Evolutionary conservation across 2,329 filamentous ascomycete species (phyloP).

Genomic region (Dendryphion nanum): DNA sequence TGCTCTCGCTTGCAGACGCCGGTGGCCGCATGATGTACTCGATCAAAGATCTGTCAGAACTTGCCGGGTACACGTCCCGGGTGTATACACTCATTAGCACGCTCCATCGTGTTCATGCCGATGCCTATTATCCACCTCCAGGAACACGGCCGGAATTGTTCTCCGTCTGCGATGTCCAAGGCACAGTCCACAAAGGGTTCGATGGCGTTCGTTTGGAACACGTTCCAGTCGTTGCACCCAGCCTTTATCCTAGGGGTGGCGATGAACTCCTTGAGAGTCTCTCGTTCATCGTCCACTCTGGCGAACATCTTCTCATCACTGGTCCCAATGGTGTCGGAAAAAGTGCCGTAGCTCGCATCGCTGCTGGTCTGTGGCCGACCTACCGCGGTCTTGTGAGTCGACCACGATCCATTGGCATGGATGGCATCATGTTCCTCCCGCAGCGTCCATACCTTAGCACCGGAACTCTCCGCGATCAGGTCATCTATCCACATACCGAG

Average conservation of each 20-base stretch:
- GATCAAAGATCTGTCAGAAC: slow-evolving; percentile 94
- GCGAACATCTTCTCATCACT: slow-evolving; percentile 91
- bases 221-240: slow-evolving; percentile 87
- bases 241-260: slow-evolving; percentile 83
- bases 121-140: slow-evolving; percentile 73
- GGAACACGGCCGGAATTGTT: slow-evolving; percentile 75
- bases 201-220: slow-evolving; percentile 92
- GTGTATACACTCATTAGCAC: slow-evolving; percentile 96
- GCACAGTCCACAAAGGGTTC: slow-evolving; percentile 91
- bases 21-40: slow-evolving; percentile 99
- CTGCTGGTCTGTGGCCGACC: slow-evolving; percentile 92
- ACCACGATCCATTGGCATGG: slow-evolving; percentile 74
- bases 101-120: slow-evolving; percentile 86
- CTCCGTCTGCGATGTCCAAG: slow-evolving; percentile 87
- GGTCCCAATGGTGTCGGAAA: slow-evolving; percentile 95
- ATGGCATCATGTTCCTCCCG: slow-evolving; percentile 98
- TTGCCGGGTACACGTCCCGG: slow-evolving; percentile 92
- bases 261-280: slow-evolving; percentile 88
- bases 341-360: slow-evolving; percentile 79
- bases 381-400: slow-evolving; percentile 90
- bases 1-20: slow-evolving; percentile 94
- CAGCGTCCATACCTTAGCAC: slow-evolving; percentile 90
- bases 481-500: slow-evolving; percentile 96
- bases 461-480: slow-evolving; percentile 90
- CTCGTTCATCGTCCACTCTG: slow-evolving; percentile 83